phyloP scores from a whole-genome alignment of 1,284 basidiomycete species.

The Puccinia triticina region DNA sequence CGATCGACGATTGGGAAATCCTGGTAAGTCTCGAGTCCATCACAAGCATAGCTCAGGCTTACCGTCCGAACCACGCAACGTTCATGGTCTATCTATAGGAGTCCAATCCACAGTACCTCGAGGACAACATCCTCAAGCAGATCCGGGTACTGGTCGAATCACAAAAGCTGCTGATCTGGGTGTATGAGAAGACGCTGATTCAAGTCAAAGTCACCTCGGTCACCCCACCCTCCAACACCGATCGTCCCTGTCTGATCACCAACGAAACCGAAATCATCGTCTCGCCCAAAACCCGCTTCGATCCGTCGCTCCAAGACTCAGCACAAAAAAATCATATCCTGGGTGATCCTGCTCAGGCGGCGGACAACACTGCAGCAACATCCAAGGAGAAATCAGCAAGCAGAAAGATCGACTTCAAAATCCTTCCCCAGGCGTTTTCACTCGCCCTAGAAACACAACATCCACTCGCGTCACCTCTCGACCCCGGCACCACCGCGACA shows the following conservation, averaged over 20 bases:
- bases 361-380: slow-evolving; percentile 11
- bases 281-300: slow-evolving; percentile 37
- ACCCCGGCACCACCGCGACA: not conserved
- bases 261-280: slow-evolving; percentile 49
- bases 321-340: slow-evolving; percentile 38
- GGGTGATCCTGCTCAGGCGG: not conserved
- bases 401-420: slow-evolving; percentile 41
- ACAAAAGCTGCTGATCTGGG: slow-evolving; percentile 48
- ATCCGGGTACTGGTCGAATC: slow-evolving; percentile 37
- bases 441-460: not conserved
- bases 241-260: slow-evolving; percentile 38
- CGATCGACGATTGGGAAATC: slow-evolving; percentile 50
- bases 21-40: slow-evolving; percentile 17
- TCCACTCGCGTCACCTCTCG: not conserved
- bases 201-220: slow-evolving; percentile 39
- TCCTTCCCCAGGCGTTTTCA: slow-evolving; percentile 37
- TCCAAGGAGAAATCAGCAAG: slow-evolving; percentile 8
- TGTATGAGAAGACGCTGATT: slow-evolving; percentile 48
- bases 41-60: not conserved
- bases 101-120: slow-evolving; percentile 50
- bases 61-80: not conserved
- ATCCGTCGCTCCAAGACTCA: slow-evolving; percentile 9
- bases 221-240: slow-evolving; percentile 2
- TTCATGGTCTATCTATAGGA: slow-evolving; percentile 38
- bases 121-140: slow-evolving; percentile 48